These are phyloP conservation scores for Hyaloscypha finlandica DNA, from an alignment of 495 filamentous ascomycete species.

Conservation along the genomic window DNA sequence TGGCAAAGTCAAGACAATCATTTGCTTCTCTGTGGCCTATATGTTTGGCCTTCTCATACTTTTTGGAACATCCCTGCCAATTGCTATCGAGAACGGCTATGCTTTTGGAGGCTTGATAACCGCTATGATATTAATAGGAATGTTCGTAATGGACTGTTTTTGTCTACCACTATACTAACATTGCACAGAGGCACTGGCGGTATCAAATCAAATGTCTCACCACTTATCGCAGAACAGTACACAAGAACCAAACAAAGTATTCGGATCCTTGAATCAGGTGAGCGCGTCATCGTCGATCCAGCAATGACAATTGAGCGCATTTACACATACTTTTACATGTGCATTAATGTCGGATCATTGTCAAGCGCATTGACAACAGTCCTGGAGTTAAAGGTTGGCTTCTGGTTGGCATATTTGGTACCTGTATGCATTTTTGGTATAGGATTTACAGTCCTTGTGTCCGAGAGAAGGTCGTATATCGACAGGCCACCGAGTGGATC, in stretches of 20 bases:
- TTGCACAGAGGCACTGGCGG: neutral
- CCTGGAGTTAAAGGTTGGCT: slow-evolving; percentile 64
- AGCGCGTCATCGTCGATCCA: slow-evolving; percentile 73
- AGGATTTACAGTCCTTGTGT: slow-evolving; percentile 10
- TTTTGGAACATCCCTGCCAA: slow-evolving; percentile 50
- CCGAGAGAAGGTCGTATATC: slow-evolving; percentile 16
- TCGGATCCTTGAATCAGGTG: slow-evolving; percentile 64
- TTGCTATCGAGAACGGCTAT: slow-evolving; percentile 48
- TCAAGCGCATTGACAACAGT: slow-evolving; percentile 61
- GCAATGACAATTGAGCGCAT: slow-evolving; percentile 71
- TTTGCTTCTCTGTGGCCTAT: slow-evolving; percentile 38
- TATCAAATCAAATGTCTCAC: slow-evolving; percentile 64
- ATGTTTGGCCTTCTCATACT: slow-evolving; percentile 52
- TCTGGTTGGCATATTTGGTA: slow-evolving; percentile 65
- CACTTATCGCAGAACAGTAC: slow-evolving; percentile 72
- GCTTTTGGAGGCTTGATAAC: slow-evolving; percentile 42
- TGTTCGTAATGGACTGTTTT: slow-evolving; percentile 41
- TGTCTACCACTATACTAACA: slow-evolving; percentile 34
- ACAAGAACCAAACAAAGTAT: slow-evolving; percentile 43
- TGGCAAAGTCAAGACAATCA: slow-evolving; percentile 38
- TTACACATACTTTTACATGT: slow-evolving; percentile 62
- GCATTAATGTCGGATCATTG: slow-evolving; percentile 73
- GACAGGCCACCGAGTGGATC: slow-evolving; percentile 39
- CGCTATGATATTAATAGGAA: slow-evolving; percentile 49
- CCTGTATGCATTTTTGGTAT: slow-evolving; percentile 33